A percentile compares a stretch with the other conserved stretches of the same genome.
Conservation (phyloP, 192 early-diverging fungal genomes). For the Entomortierella beljakovae region DNA sequence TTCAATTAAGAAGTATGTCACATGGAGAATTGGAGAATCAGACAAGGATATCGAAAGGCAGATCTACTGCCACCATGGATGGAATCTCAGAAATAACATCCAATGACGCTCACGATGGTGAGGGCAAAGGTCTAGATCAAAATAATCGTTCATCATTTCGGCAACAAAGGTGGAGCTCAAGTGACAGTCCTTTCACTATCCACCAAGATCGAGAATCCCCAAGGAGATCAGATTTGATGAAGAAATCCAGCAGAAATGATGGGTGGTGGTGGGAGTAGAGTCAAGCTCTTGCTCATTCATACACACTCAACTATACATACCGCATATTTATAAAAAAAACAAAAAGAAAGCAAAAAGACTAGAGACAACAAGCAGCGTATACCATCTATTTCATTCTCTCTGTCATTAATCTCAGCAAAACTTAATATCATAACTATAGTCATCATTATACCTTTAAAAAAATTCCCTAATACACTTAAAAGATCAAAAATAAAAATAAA, state of each 20-base stretch:
- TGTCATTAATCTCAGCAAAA: no score
- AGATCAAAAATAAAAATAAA: no score
- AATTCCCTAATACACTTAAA: no score
- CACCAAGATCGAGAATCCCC: neutral
- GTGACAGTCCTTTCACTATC: neutral
- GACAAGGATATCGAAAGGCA: neutral
- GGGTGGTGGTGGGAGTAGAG: constrained; percentile 24
- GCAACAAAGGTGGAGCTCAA: neutral
- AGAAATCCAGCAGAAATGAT: constrained; percentile 2
- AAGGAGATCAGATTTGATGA: constrained; percentile 5
- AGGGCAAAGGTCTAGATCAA: neutral
- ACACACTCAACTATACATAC: no score
- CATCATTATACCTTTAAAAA: no score
- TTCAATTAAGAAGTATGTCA: no score
- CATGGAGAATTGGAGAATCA: neutral
- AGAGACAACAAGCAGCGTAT: no score
- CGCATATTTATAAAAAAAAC: no score
- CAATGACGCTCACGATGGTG: neutral
- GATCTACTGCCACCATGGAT: constrained; percentile 3
- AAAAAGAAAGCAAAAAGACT: no score
- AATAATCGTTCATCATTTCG: neutral
- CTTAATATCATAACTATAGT: no score
- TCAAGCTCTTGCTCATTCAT: neutral
- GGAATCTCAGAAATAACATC: constrained; percentile 7
- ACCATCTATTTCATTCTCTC: no score